These are phyloP conservation scores for Zymoseptoria tritici DNA, from an alignment of 2,329 filamentous ascomycete genomes.

Conservation along the genomic window DNA sequence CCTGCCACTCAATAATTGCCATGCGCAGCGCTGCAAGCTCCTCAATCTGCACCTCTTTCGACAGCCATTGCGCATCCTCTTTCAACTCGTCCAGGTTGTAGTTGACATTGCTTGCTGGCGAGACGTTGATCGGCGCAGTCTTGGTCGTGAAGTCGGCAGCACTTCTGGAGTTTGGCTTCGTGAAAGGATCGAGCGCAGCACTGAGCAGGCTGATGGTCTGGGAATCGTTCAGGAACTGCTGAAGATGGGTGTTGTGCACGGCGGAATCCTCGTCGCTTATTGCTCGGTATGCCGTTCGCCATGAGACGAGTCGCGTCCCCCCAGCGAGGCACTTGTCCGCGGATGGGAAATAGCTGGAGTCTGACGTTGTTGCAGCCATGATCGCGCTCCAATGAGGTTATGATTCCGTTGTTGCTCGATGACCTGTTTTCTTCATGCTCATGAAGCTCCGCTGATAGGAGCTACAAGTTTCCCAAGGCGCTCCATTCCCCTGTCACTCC, in stretches of 20 bases:
- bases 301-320: conserved; percentile 69
- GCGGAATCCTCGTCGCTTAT: conserved; percentile 46
- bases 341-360: conserved; percentile 64
- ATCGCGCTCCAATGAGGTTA: neutral
- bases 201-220: conserved; percentile 62
- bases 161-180: conserved; percentile 42
- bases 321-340: conserved; percentile 78
- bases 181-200: conserved; percentile 61
- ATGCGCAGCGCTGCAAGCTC: conserved; percentile 75
- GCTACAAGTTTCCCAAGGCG: neutral
- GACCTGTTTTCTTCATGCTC: neutral
- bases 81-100: conserved; percentile 76
- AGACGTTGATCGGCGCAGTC: conserved; percentile 78
- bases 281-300: conserved; percentile 50
- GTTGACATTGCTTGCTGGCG: conserved; percentile 57
- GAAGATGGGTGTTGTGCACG: conserved; percentile 45
- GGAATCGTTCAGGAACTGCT: conserved; percentile 63
- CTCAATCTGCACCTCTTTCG: conserved; percentile 67
- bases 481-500: neutral
- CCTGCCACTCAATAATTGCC: conserved; percentile 76
- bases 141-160: conserved; percentile 66
- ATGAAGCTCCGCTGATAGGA: neutral
- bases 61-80: conserved; percentile 78
- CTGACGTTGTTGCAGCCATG: conserved; percentile 7
- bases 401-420: neutral